Conservation (phyloP, 345 rosid genomes). For the Pelargonium nanum region DNA sequence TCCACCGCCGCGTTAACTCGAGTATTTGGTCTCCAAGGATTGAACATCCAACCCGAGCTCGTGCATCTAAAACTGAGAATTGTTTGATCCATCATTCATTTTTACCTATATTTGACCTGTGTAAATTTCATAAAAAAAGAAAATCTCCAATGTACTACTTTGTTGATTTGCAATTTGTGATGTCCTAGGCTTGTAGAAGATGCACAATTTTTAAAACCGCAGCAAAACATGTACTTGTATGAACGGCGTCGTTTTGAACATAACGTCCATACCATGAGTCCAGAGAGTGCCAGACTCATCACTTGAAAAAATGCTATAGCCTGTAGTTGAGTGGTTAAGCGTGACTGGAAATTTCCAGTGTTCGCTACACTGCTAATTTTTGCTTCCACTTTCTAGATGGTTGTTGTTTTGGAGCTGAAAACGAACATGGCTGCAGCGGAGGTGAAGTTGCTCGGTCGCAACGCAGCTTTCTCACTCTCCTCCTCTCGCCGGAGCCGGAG, state of each 20-base stretch:
- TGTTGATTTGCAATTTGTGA: too few relatives aligned
- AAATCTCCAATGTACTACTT: too few relatives aligned
- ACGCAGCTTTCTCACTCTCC: background rate
- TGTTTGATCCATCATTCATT: constrained; percentile 6
- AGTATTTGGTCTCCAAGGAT: background rate
- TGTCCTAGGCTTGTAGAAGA: too few relatives aligned
- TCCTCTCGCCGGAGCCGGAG: background rate
- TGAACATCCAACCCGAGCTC: constrained; percentile 2
- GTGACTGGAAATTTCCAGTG: background rate
- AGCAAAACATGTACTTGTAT: too few relatives aligned
- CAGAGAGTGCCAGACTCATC: too few relatives aligned
- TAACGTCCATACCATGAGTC: too few relatives aligned
- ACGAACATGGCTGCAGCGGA: background rate
- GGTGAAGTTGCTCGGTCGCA: background rate
- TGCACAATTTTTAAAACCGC: too few relatives aligned
- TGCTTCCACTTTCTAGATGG: background rate
- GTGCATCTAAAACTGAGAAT: constrained; percentile 13
- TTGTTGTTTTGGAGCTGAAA: background rate
- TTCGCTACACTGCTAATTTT: background rate
- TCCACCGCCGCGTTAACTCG: constrained; percentile 28
- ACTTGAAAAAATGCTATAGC: too few relatives aligned
- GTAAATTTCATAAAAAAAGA: constrained; percentile 9
- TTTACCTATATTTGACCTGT: constrained; percentile 10
- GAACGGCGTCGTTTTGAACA: too few relatives aligned
- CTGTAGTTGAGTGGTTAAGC: too few relatives aligned